Evolutionary conservation across 164 flowering plant genomes (phyloP).

Genomic region (Chimonanthus praecox): DNA sequence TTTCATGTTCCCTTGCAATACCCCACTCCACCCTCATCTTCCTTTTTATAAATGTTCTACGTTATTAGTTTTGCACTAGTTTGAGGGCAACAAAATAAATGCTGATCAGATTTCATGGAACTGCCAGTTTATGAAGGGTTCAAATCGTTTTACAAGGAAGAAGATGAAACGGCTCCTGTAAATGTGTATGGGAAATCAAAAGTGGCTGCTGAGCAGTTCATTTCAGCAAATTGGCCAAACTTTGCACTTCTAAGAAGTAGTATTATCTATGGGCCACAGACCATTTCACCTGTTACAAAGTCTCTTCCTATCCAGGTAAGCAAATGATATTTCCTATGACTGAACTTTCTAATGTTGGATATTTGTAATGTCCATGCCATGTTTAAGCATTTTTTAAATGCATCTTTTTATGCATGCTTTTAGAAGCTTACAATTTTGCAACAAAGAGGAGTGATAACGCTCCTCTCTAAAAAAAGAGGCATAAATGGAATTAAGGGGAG

Average conservation of each 20-base stretch:
- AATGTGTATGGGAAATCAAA: slow-evolving; percentile 90
- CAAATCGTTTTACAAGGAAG: slow-evolving; percentile 91
- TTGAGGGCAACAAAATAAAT: not conserved
- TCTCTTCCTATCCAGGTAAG: slow-evolving; percentile 91
- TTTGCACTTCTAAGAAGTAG: slow-evolving; percentile 94
- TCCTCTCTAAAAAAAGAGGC: too few relatives aligned
- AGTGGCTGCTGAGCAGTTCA: slow-evolving; percentile 74
- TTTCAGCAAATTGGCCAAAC: slow-evolving; percentile 51
- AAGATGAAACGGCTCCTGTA: slow-evolving; percentile 74
- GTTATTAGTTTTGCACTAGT: not conserved
- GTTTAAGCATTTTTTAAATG: not conserved
- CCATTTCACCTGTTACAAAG: slow-evolving; percentile 72
- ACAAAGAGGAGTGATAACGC: too few relatives aligned
- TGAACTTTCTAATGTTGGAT: not conserved
- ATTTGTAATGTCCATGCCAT: not conserved
- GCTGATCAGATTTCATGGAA: slow-evolving; percentile 11
- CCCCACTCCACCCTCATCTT: not conserved
- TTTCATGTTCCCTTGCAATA: not conserved
- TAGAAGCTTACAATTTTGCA: too few relatives aligned
- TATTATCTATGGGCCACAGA: slow-evolving; percentile 84
- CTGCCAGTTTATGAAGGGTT: slow-evolving; percentile 84
- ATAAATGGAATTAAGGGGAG: too few relatives aligned
- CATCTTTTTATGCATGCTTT: too few relatives aligned
- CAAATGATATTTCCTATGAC: not conserved
- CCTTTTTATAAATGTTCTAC: not conserved